Evolutionary conservation across 208 protist genomes (phyloP).

Genomic region (Crithidia sp.): DNA sequence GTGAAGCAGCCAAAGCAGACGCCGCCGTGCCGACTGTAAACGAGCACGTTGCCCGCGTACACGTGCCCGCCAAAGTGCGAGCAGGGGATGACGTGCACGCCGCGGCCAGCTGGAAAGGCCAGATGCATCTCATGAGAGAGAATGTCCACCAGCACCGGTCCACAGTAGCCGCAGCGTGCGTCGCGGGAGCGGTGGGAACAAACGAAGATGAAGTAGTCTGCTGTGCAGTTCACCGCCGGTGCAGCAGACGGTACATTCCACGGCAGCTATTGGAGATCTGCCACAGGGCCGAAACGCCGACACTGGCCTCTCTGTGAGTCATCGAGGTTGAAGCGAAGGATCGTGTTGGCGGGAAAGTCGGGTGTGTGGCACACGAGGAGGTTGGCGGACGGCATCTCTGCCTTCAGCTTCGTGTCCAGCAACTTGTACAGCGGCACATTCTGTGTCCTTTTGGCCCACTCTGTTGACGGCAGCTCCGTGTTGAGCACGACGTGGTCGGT

Average conservation of each 20-base stretch:
- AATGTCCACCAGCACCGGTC: slow-evolving; percentile 32
- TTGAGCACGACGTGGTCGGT: slow-evolving; percentile 21
- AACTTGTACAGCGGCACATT: slow-evolving; percentile 10
- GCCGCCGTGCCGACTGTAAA: slow-evolving; percentile 30
- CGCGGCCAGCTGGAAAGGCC: neutral
- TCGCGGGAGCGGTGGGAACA: slow-evolving; percentile 31
- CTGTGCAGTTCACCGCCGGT: neutral
- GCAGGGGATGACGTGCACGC: slow-evolving; percentile 26
- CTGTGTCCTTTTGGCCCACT: slow-evolving; percentile 21
- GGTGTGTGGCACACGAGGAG: slow-evolving; percentile 11
- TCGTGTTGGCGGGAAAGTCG: slow-evolving; percentile 1
- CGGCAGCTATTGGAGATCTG: neutral
- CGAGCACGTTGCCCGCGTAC: slow-evolving; percentile 41
- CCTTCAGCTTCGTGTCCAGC: neutral
- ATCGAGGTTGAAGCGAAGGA: slow-evolving; percentile 10
- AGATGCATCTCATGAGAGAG: slow-evolving; percentile 13
- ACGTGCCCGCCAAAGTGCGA: slow-evolving; percentile 38
- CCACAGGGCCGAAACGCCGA: neutral
- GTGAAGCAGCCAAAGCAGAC: slow-evolving; percentile 29
- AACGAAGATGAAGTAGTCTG: slow-evolving; percentile 27
- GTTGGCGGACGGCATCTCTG: slow-evolving; percentile 9
- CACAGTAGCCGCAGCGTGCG: slow-evolving; percentile 38
- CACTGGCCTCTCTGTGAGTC: neutral
- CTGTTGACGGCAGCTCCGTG: slow-evolving; percentile 10
- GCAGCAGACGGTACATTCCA: neutral